A percentile compares a stretch with the other conserved stretches of the same genome.
Conservation (phyloP, 345 rosid genomes). For the Citrus australasica region DNA sequence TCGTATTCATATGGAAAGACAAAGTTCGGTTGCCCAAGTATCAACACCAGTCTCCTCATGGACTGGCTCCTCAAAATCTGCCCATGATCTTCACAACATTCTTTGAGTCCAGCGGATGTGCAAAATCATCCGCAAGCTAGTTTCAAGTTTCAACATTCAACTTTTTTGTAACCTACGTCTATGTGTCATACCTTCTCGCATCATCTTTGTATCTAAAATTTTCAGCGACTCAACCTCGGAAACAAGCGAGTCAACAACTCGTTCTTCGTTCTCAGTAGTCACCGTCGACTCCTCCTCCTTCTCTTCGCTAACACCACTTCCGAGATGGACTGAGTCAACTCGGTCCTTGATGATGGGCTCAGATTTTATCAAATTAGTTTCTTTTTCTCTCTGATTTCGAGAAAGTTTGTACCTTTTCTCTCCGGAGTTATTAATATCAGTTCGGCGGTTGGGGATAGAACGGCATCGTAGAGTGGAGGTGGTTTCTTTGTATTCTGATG, state of each 20-base stretch:
- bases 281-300: slow-evolving; percentile 26
- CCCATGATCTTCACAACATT: not conserved
- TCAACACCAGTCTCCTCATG: not conserved
- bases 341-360: slow-evolving; percentile 16
- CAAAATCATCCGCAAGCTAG: not conserved
- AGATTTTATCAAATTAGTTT: slow-evolving; percentile 15
- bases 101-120: not conserved
- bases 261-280: slow-evolving; percentile 13
- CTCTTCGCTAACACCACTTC: not conserved
- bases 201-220: too few species aligned
- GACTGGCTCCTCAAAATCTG: not conserved
- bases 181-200: too few species aligned
- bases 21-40: not conserved
- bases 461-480: slow-evolving; percentile 34
- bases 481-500: slow-evolving; percentile 17
- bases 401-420: slow-evolving; percentile 18
- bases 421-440: not conserved
- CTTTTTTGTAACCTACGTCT: too few species aligned
- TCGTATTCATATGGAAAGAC: slow-evolving; percentile 2
- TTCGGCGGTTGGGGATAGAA: slow-evolving; percentile 9
- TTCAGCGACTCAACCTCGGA: slow-evolving; percentile 9
- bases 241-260: slow-evolving; percentile 8
- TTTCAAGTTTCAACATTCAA: too few species aligned
- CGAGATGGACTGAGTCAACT: slow-evolving; percentile 20
- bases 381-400: slow-evolving; percentile 29